Percentiles rank a stretch among this genome's conserved stretches.
These are phyloP conservation scores for Suillus cothurnatus DNA, from an alignment of 768 basidiomycete genomes.

Conservation along the genomic window DNA sequence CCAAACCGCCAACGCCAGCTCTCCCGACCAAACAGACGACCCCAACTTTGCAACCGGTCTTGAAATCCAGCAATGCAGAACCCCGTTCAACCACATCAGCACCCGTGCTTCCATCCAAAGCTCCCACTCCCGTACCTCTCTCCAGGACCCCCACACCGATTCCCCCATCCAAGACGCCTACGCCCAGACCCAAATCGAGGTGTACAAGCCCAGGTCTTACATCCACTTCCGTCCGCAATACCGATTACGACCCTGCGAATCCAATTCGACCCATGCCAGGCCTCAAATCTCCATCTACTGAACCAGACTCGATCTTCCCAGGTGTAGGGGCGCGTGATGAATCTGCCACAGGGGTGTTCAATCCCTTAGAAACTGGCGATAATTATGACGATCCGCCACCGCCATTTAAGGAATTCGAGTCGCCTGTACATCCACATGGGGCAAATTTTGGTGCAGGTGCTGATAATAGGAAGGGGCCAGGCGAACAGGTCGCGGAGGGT, in stretches of 20 bases:
- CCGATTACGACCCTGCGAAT: constrained; percentile 1
- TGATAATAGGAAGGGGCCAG: background rate
- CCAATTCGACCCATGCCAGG: constrained; percentile 5
- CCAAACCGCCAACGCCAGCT: background rate
- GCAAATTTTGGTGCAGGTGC: background rate
- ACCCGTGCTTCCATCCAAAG: background rate
- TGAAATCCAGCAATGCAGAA: background rate
- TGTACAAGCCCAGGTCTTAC: background rate
- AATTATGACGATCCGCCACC: constrained; percentile 12
- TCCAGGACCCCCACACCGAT: background rate
- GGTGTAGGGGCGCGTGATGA: background rate
- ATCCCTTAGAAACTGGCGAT: constrained; percentile 10
- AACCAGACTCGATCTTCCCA: background rate
- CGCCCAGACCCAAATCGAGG: background rate
- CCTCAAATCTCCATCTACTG: constrained; percentile 2
- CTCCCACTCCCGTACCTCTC: background rate
- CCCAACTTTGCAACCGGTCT: background rate
- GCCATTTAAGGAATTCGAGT: constrained; percentile 3
- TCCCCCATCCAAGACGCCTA: background rate
- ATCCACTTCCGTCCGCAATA: constrained; percentile 9
- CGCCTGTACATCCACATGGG: constrained; percentile 1
- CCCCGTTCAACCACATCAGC: background rate
- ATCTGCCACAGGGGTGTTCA: constrained; percentile 11
- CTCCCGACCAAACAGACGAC: background rate
- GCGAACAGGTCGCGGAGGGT: too few species aligned